Percentiles rank a stretch among this genome's conserved stretches.
Evolutionary conservation across 177 flowering plant genomes (phyloP).

Genomic region (Vitis hybrid): DNA sequence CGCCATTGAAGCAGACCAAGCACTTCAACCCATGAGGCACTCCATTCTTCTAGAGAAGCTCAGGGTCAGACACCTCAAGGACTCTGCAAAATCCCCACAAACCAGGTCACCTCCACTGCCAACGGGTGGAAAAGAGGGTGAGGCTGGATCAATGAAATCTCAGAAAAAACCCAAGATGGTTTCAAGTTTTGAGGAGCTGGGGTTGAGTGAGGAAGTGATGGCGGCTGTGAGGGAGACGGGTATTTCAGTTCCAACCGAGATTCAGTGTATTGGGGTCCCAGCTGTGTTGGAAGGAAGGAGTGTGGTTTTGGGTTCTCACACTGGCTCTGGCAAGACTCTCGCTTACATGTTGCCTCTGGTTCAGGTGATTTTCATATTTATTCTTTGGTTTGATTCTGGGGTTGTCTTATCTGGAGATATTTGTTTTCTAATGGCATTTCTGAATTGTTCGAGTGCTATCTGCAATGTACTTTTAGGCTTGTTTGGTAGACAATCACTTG

Average conservation of each 20-base stretch:
- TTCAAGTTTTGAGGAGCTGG: slow-evolving; percentile 71
- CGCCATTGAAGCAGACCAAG: slow-evolving; percentile 22
- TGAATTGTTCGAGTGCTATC: too few species aligned
- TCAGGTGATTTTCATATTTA: slow-evolving; percentile 52
- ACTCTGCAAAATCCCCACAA: slow-evolving; percentile 35
- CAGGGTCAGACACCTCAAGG: slow-evolving; percentile 70
- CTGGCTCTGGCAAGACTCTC: slow-evolving; percentile 95
- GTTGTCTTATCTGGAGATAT: too few species aligned
- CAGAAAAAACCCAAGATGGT: slow-evolving; percentile 25
- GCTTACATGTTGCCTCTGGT: slow-evolving; percentile 94
- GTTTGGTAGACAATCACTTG: too few species aligned
- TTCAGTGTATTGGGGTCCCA: slow-evolving; percentile 86
- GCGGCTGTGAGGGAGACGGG: slow-evolving; percentile 74
- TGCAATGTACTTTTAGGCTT: too few species aligned
- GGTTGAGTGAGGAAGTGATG: slow-evolving; percentile 80
- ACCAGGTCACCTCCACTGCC: slow-evolving; percentile 6
- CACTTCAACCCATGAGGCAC: slow-evolving; percentile 53
- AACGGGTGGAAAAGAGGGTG: slow-evolving; percentile 14
- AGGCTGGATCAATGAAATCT: slow-evolving; percentile 18
- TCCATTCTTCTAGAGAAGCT: slow-evolving; percentile 72
- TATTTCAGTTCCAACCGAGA: slow-evolving; percentile 89
- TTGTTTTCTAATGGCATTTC: too few species aligned
- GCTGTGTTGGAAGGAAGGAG: slow-evolving; percentile 73
- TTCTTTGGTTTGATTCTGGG: neutral
- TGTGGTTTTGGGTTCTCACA: slow-evolving; percentile 96